Evolutionary conservation across 2,329 filamentous ascomycete genomes (phyloP).

Genomic region (Corynespora cassiicola): DNA sequence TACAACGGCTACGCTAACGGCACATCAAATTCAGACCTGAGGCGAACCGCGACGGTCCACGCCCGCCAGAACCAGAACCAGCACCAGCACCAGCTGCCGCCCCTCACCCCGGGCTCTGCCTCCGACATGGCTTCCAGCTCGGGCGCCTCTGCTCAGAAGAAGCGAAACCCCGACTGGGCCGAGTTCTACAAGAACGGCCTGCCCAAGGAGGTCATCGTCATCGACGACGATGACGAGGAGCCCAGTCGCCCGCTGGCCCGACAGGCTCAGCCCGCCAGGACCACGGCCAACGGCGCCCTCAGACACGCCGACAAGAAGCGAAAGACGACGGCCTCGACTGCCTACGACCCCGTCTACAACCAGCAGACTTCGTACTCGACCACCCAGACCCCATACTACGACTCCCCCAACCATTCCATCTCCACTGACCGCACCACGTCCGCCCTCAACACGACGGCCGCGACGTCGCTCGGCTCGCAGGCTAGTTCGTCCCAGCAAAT

Average conservation of each 20-base stretch:
- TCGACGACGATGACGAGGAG: slow-evolving; percentile 56
- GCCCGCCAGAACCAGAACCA: slow-evolving; percentile 35
- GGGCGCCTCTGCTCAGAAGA: slow-evolving; percentile 17
- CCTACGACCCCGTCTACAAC: slow-evolving; percentile 76
- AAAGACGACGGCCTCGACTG: slow-evolving; percentile 67
- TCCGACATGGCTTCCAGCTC: slow-evolving; percentile 32
- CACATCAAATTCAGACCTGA: slow-evolving; percentile 43
- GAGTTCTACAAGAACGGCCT: slow-evolving; percentile 53
- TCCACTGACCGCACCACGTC: slow-evolving; percentile 87
- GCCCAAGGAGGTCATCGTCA: slow-evolving; percentile 59
- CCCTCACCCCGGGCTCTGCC: slow-evolving; percentile 25
- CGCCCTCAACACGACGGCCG: slow-evolving; percentile 81
- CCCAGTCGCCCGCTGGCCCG: slow-evolving; percentile 25
- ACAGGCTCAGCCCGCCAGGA: slow-evolving; percentile 27
- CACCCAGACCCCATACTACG: slow-evolving; percentile 73
- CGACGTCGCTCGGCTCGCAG: slow-evolving; percentile 81
- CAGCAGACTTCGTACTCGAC: slow-evolving; percentile 74
- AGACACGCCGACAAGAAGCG: slow-evolving; percentile 74
- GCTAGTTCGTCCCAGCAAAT: slow-evolving; percentile 68
- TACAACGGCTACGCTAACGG: slow-evolving; percentile 48
- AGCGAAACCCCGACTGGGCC: slow-evolving; percentile 47
- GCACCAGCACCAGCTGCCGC: slow-evolving; percentile 44
- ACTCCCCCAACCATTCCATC: slow-evolving; percentile 72
- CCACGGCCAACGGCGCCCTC: slow-evolving; percentile 50
- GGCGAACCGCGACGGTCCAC: slow-evolving; percentile 43